Conservation (phyloP, 805 yeast genomes). For the Kodamaea hsintzibuensis region DNA sequence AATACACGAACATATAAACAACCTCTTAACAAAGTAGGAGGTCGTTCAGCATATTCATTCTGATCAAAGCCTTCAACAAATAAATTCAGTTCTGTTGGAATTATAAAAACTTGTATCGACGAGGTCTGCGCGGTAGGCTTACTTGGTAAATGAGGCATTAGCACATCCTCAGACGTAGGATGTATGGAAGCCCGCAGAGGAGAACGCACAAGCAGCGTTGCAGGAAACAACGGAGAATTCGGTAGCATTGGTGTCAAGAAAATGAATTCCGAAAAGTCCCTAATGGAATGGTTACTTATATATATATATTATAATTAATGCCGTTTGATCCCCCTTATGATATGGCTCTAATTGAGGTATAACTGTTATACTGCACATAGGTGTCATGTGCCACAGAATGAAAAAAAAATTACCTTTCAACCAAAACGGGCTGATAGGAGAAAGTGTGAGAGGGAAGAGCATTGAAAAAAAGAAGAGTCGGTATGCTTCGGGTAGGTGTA, state of each 20-base stretch:
- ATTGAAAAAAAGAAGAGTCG: neutral
- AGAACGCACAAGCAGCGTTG: constrained; percentile 17
- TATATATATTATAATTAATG: no score
- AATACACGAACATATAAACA: constrained; percentile 66
- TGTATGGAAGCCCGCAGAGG: constrained; percentile 4
- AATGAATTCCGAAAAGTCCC: neutral
- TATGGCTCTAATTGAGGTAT: neutral
- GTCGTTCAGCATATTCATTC: constrained; percentile 60
- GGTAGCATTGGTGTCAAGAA: neutral
- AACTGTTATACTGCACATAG: neutral
- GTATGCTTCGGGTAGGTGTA: neutral
- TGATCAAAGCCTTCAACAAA: constrained; percentile 81
- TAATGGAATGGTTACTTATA: neutral
- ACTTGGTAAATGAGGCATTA: constrained; percentile 49
- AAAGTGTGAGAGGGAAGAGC: neutral
- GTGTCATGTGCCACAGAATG: neutral
- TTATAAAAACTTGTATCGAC: constrained; percentile 67
- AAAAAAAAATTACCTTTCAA: no score
- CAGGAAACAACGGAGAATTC: constrained; percentile 28
- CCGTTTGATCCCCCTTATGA: neutral
- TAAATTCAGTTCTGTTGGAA: constrained; percentile 76
- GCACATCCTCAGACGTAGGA: constrained; percentile 8
- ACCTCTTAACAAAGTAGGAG: constrained; percentile 83
- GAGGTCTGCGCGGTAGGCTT: constrained; percentile 62
- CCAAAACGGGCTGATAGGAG: neutral